Evolutionary conservation across 2,329 filamentous ascomycete genomes (phyloP), one percentile per base, ranked within the genome.

Genomic region (Botrytis hyacinthi): DNA sequence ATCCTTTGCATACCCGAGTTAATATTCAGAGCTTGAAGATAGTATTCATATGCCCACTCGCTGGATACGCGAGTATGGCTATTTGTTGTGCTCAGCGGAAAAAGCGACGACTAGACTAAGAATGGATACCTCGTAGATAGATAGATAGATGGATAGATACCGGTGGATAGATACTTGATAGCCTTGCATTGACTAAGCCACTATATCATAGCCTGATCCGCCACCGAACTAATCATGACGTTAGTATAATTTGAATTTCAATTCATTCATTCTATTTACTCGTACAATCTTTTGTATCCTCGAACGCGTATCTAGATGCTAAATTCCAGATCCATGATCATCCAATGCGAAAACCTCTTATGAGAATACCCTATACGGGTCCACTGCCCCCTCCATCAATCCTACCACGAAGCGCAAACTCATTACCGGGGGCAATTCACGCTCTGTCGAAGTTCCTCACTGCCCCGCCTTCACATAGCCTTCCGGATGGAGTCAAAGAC

Each of bases 281-380:
- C n/a, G n/a, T n/a, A 42, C 62, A 72, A 59, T 48, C 29, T 68
- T 51, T 51, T 42, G 44, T 40, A 48, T 35, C 42, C 60, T 60
- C 67, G 70, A 68, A 32, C 70, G 61, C 51, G 62, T 40, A 40
- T 60, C 48, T 57, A 42, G 20, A 46, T 65, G 16, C 32, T 42
- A 26, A 29, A 57, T 57, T n/a, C n/a, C 14, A 57, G 29, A 60
- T 60, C 40, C 70, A 68, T 72, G 61, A 66, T 42, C 44, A 59
- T 59, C 73, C 76, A 79, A 91, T 92, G 90, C 87, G 87, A 82
- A 92, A 89, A 82, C 88, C 91, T 79, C 88, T 94, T 74, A 91
- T 97, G 84, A 91, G 94, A 78, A 97, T 98, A 79, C 95, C 95
- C 74, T 98, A 95, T 82, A 97, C 94, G 80, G 90, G 93, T 77